Conservation (phyloP, 208 protist genomes). For the Wallacemonas sp. region DNA sequence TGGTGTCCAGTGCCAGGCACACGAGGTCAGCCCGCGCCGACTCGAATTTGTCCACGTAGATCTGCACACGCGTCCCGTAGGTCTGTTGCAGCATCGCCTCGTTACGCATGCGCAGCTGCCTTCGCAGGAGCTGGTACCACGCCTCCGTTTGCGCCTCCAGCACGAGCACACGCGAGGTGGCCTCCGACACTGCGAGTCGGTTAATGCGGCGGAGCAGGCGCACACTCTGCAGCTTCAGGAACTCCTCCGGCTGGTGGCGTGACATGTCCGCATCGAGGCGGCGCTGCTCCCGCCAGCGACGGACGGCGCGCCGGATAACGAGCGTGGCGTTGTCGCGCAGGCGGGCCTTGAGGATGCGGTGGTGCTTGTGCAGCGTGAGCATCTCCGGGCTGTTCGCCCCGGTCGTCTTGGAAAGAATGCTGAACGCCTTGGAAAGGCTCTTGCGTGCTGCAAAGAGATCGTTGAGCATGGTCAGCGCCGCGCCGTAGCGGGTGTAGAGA, state of each 20-base stretch:
- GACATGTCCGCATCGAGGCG: slow-evolving; percentile 29
- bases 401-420: slow-evolving; percentile 35
- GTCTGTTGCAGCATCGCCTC: slow-evolving; percentile 57
- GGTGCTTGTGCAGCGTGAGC: slow-evolving; percentile 56
- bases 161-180: slow-evolving; percentile 47
- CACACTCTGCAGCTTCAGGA: slow-evolving; percentile 31
- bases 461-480: slow-evolving; percentile 39
- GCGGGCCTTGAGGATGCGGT: slow-evolving; percentile 35
- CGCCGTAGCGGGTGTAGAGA: slow-evolving; percentile 47
- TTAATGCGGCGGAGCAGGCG: slow-evolving; percentile 37
- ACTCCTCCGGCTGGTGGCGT: slow-evolving; percentile 32
- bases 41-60: slow-evolving; percentile 47
- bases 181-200: slow-evolving; percentile 44
- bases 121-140: slow-evolving; percentile 38
- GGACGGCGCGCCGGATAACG: slow-evolving; percentile 52
- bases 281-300: slow-evolving; percentile 50
- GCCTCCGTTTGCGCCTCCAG: slow-evolving; percentile 49
- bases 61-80: slow-evolving; percentile 38
- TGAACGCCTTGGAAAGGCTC: slow-evolving; percentile 34
- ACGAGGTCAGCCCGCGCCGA: slow-evolving; percentile 27
- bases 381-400: slow-evolving; percentile 39
- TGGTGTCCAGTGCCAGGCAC: slow-evolving; percentile 33
- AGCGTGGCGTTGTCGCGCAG: slow-evolving; percentile 38
- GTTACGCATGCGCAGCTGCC: slow-evolving; percentile 44
- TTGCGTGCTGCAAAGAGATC: slow-evolving; percentile 42